These are phyloP conservation scores for Coemansia sp. DNA, from an alignment of 192 early-diverging fungal genomes.

Conservation along the genomic window DNA sequence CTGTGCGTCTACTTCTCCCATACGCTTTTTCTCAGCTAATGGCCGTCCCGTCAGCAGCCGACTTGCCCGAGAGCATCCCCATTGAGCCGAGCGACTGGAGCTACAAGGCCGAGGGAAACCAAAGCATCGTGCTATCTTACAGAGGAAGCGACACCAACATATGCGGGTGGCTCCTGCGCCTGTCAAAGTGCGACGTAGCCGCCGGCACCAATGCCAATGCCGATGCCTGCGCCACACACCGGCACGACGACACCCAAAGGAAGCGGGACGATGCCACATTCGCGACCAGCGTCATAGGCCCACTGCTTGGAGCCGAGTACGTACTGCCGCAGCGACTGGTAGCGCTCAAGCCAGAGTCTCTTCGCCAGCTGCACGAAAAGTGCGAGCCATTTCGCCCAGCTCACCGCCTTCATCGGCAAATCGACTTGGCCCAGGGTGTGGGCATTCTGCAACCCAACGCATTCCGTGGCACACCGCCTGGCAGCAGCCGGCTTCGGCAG, in stretches of 20 bases:
- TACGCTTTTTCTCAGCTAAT: not conserved
- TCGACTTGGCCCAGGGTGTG: constrained; percentile 48
- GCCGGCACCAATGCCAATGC: constrained; percentile 19
- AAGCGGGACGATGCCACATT: constrained; percentile 14
- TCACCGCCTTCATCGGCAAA: constrained; percentile 39
- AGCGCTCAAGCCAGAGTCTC: constrained; percentile 19
- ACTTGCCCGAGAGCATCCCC: not conserved
- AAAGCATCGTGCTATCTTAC: constrained; percentile 64
- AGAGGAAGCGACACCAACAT: constrained; percentile 39
- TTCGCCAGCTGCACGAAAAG: constrained; percentile 33
- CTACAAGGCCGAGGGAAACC: constrained; percentile 75
- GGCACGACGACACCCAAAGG: not conserved
- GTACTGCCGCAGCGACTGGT: constrained; percentile 40
- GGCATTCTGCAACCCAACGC: constrained; percentile 55
- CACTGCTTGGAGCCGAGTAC: constrained; percentile 52
- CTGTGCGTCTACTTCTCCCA: not conserved
- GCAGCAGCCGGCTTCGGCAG: not conserved
- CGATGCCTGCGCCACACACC: constrained; percentile 20
- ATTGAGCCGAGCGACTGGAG: constrained; percentile 53
- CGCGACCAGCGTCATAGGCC: constrained; percentile 44
- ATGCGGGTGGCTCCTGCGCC: constrained; percentile 27
- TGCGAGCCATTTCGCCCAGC: constrained; percentile 44
- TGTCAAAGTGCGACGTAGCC: constrained; percentile 18
- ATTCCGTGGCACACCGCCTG: constrained; percentile 15
- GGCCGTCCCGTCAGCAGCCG: not conserved